Base-by-base conservation (phyloP, 2,329 filamentous ascomycete genomes). In the Claviceps maximensis region DNA sequence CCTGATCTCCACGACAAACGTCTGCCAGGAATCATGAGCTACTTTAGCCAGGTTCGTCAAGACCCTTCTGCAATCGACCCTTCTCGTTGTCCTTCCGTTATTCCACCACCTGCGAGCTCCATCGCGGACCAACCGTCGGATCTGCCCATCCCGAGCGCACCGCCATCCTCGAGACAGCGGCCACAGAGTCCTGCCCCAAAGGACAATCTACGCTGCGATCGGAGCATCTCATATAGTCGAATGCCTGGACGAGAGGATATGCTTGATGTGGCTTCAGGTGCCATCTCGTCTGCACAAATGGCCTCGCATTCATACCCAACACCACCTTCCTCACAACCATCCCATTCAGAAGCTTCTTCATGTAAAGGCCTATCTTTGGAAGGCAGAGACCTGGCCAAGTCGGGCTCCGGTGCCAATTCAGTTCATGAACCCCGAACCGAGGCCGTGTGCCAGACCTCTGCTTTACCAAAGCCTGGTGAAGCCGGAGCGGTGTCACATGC, bases 21-120 rank as follows among this genome's bases (percentile, higher is more conserved):
- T 72, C 78, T 95, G 67, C 93, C 93, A 61, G 88, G 89, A 68
- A 95, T 97, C 75, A 86, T 93, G 79, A 94, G 86, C 77, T 96
- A 93, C 78, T 95, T 97, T 80, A 86, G 86, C 76, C 93, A 98
- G 91, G 93, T 98, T 95, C 84, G 93, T 96, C 80, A 80, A 78
- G 82, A 80, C 76, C 82, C 83, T 83, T 78, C 79, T 78, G 67
- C 71, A 71, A 74, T 61, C 66, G 68, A 58, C 53, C 50, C 58
- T 53, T 57, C 56, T 58, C 60, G 57, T 56, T 58, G 56, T 58
- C 60, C 56, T 57, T 67, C 69, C 69, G 62, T 67, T 67, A 60
- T 69, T 64, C 65, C 63, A 66, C 62, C 58, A 62, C 66, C 67
- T 63, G 69, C 68, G 62, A 68, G 56, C 57, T 53, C 58, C 58